Evolutionary conservation across 495 filamentous ascomycete genomes (phyloP).

Genomic region (Aspergillus cavernicola): DNA sequence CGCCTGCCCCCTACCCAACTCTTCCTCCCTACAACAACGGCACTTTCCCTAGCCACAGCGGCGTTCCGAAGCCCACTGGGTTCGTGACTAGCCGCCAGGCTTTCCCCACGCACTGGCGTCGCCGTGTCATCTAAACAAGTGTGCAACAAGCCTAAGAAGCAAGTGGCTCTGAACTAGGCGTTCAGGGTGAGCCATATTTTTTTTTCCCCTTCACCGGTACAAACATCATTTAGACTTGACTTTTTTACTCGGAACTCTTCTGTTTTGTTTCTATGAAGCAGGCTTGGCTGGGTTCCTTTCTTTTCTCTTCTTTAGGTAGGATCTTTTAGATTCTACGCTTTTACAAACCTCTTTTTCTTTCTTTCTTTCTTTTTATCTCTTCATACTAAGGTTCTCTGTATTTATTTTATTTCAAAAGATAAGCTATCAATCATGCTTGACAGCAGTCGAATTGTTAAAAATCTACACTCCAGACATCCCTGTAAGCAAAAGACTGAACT

Average conservation of each 20-base stretch:
- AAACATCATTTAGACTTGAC: conserved; percentile 8
- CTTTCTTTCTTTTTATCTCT: conserved; percentile 5
- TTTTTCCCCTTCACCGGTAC: conserved; percentile 18
- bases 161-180: no score
- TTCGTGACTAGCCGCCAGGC: conserved; percentile 21
- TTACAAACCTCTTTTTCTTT: neutral
- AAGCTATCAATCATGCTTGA: neutral
- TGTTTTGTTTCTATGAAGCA: neutral
- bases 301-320: conserved; percentile 14
- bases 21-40: conserved; percentile 37
- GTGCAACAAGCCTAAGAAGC: no score
- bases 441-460: no score
- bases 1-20: conserved; percentile 17
- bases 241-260: neutral
- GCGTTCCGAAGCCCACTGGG: conserved; percentile 28
- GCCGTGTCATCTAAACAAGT: conserved; percentile 14
- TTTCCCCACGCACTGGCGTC: conserved; percentile 28
- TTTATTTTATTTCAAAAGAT: neutral
- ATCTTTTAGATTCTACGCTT: conserved; percentile 1
- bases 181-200: no score
- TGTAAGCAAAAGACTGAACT: no score
- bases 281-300: neutral
- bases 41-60: conserved; percentile 30
- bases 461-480: no score
- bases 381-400: neutral